Conservation (phyloP, 75 land plant species). For the Cunninghamia lanceolata region DNA sequence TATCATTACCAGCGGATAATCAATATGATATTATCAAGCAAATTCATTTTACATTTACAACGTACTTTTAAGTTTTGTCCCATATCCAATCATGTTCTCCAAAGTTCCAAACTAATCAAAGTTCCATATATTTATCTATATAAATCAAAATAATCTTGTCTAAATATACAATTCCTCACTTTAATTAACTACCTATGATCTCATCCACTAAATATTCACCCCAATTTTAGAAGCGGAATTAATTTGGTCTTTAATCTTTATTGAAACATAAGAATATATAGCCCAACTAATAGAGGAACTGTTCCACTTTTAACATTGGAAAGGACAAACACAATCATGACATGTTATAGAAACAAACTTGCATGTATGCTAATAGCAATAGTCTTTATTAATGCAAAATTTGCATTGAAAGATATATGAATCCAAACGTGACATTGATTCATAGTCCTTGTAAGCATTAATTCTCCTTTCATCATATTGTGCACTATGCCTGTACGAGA, state of each 20-base stretch:
- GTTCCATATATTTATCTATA: background rate
- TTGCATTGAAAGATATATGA: background rate
- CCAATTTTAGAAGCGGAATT: background rate
- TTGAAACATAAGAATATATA: background rate
- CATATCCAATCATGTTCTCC: background rate
- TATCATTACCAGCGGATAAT: background rate
- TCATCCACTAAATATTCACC: background rate
- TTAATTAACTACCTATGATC: background rate
- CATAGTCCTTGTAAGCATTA: background rate
- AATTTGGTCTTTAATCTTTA: background rate
- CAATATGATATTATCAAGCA: slow-evolving; percentile 3
- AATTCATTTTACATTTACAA: background rate
- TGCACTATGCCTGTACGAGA: background rate
- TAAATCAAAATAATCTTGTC: background rate
- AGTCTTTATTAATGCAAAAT: background rate
- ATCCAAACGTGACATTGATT: background rate
- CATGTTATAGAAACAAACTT: background rate
- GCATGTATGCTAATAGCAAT: background rate
- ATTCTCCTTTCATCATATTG: background rate
- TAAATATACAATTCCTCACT: background rate
- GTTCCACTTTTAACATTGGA: background rate
- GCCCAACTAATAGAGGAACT: background rate
- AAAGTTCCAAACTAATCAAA: background rate
- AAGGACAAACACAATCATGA: background rate
- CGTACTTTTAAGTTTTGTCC: background rate